These are phyloP conservation scores for Alternaria consortialis DNA, from an alignment of 2,329 filamentous ascomycete genomes.

Conservation along the genomic window DNA sequence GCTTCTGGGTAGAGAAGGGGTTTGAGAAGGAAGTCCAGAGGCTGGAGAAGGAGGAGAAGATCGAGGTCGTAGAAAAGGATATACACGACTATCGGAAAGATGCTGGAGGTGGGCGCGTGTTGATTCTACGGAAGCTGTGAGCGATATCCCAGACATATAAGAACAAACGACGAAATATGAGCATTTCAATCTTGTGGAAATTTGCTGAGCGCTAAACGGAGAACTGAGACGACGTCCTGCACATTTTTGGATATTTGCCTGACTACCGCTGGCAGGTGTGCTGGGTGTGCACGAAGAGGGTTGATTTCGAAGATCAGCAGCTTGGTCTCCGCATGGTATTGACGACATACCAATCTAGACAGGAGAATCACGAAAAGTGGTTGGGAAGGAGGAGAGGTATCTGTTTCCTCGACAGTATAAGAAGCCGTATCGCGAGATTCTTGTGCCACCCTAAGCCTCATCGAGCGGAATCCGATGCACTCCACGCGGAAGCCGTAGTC, in stretches of 20 bases:
- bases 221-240: not conserved
- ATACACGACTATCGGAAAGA: constrained; percentile 44
- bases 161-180: no score
- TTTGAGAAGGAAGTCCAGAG: constrained; percentile 59
- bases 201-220: not conserved
- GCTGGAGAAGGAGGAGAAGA: constrained; percentile 45
- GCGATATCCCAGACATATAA: not conserved
- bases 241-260: not conserved
- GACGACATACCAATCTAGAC: not conserved
- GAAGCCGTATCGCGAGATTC: no score
- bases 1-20: constrained; percentile 60
- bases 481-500: no score
- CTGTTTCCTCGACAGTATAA: not conserved
- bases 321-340: not conserved
- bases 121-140: constrained; percentile 15
- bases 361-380: not conserved
- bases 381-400: not conserved
- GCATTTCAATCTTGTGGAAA: no score
- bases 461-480: no score
- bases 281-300: accelerated
- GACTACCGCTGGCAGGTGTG: accelerated
- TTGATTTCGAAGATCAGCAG: accelerated
- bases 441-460: no score
- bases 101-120: constrained; percentile 27
- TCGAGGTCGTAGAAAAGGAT: constrained; percentile 49